Evolutionary conservation across 495 filamentous ascomycete species (phyloP).

Genomic region (Cladorrhinum samala): DNA sequence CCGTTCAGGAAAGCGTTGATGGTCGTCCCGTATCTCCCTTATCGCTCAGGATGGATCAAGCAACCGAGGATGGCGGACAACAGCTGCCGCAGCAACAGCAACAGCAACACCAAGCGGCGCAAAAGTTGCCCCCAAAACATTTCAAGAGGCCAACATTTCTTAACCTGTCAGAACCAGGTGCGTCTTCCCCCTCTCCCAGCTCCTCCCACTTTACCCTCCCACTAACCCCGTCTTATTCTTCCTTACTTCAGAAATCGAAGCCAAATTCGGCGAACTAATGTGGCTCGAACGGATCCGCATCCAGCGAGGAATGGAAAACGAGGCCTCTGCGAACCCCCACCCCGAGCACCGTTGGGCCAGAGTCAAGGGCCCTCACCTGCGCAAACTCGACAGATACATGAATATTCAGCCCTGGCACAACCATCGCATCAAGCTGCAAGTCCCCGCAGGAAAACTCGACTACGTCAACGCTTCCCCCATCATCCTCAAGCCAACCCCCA

Average conservation of each 20-base stretch:
- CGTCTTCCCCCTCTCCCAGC: constrained; percentile 1
- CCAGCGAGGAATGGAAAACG: constrained; percentile 28
- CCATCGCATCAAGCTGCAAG: constrained; percentile 77
- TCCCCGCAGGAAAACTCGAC: constrained; percentile 71
- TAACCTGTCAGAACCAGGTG: constrained; percentile 26
- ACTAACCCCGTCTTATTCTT: constrained; percentile 10
- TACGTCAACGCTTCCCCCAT: constrained; percentile 98
- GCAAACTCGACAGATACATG: constrained; percentile 65
- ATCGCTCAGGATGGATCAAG: constrained; percentile 14
- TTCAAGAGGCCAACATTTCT: constrained; percentile 42
- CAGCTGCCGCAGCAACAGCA: neutral
- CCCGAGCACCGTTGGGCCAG: constrained; percentile 52
- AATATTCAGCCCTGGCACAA: constrained; percentile 84
- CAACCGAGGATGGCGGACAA: neutral
- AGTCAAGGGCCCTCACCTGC: constrained; percentile 41
- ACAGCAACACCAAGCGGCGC: constrained; percentile 1
- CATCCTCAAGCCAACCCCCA: constrained; percentile 54
- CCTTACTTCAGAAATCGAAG: constrained; percentile 35
- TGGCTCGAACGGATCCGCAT: constrained; percentile 57
- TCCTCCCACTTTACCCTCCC: neutral
- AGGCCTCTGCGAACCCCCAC: constrained; percentile 29
- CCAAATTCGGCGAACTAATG: constrained; percentile 55
- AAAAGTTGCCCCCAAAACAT: constrained; percentile 4
- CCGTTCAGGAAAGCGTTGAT: constrained; percentile 15
- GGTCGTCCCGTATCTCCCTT: constrained; percentile 25